Evolutionary conservation across 768 basidiomycete genomes (phyloP).

Genomic region (Lentinula edodes): DNA sequence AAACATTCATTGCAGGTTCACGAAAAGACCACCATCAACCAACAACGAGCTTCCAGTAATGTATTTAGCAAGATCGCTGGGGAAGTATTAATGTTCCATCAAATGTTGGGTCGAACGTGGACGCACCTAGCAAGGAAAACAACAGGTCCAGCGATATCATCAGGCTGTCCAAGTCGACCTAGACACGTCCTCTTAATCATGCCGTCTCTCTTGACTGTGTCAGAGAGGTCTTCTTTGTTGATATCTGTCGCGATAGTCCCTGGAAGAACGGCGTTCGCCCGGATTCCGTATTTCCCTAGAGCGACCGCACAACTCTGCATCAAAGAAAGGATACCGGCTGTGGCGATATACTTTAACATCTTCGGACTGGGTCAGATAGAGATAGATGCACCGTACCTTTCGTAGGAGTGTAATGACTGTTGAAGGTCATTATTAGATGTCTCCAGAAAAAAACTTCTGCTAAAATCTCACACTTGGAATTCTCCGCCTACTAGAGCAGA

Average conservation of each 20-base stretch:
- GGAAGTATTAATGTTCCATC: not conserved
- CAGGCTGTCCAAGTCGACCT: conserved; percentile 55
- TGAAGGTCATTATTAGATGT: not conserved
- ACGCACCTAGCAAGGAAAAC: conserved; percentile 54
- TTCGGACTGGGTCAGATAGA: not conserved
- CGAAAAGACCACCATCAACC: conserved; percentile 55
- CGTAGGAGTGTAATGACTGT: conserved; percentile 69
- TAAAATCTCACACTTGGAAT: conserved; percentile 46
- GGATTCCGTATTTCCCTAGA: conserved; percentile 69
- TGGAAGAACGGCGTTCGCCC: conserved; percentile 67
- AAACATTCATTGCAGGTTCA: conserved; percentile 56
- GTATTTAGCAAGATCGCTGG: conserved; percentile 59
- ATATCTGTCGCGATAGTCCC: conserved; percentile 76
- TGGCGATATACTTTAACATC: not conserved
- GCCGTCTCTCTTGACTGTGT: conserved; percentile 50
- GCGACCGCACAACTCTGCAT: conserved; percentile 81
- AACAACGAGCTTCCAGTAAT: conserved; percentile 31
- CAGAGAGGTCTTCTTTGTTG: conserved; percentile 68
- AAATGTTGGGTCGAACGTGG: not conserved
- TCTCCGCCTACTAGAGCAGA: conserved; percentile 76
- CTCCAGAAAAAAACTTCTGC: not conserved
- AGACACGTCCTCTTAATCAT: conserved; percentile 64
- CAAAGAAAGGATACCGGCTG: conserved; percentile 64
- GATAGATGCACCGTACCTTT: conserved; percentile 29
- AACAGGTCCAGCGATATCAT: conserved; percentile 62